Evolutionary conservation across 2,329 filamentous ascomycete genomes (phyloP).

Genomic region (Colletotrichum limetticola): DNA sequence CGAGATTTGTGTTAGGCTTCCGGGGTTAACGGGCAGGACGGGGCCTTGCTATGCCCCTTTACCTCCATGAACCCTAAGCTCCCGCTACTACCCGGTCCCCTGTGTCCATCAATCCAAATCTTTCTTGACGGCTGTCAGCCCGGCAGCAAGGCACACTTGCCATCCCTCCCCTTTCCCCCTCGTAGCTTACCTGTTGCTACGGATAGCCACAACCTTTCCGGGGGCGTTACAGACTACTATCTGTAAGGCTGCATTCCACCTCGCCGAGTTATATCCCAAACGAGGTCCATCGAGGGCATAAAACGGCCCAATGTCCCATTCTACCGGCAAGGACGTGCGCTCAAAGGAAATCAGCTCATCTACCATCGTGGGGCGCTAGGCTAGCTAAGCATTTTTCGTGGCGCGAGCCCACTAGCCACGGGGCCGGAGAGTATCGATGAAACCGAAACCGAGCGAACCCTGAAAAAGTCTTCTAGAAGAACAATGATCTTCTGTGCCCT

Average conservation of each 20-base stretch:
- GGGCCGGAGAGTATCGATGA: not conserved
- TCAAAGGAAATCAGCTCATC: not conserved
- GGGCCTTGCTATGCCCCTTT: not conserved
- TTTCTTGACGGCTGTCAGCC: conserved; percentile 10
- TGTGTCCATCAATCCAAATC: conserved; percentile 6
- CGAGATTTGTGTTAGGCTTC: not conserved
- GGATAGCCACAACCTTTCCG: not conserved
- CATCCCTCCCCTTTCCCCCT: no score
- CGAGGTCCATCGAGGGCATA: not conserved
- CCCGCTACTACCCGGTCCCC: not conserved
- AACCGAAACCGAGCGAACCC: conserved; percentile 20
- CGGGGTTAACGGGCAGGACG: conserved; percentile 16
- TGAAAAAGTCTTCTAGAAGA: conserved; percentile 12
- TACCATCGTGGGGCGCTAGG: not conserved
- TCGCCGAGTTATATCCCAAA: not conserved
- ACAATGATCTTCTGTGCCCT: not conserved
- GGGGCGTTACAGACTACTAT: not conserved
- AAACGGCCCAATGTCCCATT: not conserved
- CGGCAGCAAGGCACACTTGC: conserved; percentile 22
- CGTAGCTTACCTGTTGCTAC: no score
- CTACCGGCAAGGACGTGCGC: not conserved
- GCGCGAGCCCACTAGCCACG: not conserved
- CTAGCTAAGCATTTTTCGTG: not conserved
- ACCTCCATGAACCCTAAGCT: not conserved
- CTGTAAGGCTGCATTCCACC: conserved; percentile 8